Evolutionary conservation across 2,329 filamentous ascomycete species (phyloP), one percentile per base, ranked within the genome.

Genomic region (Fusarium oxysporum): DNA sequence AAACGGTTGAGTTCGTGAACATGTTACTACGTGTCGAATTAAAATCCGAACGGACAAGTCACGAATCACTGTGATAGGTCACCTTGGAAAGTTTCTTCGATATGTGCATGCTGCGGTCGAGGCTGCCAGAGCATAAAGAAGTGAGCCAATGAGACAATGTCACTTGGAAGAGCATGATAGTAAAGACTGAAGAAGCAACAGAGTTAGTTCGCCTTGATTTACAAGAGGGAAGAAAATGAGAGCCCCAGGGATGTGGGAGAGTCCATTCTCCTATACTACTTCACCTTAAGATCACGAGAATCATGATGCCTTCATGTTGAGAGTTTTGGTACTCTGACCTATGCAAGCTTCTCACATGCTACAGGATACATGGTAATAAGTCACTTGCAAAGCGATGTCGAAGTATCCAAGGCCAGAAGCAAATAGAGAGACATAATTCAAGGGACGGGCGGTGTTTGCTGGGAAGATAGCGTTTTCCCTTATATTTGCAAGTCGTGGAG

Each of bases 351-450:
- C 5, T 17, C 33, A 28, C 13, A 28, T 17, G 7, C 21, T 12
- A 17, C 13, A 17, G 10, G n/a, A 13, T 0, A 1, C 19, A n/a
- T 1, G 10, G 14, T 6, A 9, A n/a, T 3, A 23, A 54, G 19
- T 3, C 19, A 17, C 23, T 4, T 1, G 3, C 2, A 21, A 53
- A 2, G 19, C 1, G 2, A 38, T 2, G 2, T 8, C 11, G 8
- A 23, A 13, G n/a, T 0, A 33, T 23, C 8, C 9, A 8, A 2
- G 2, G 14, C n/a, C 19, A 10, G 8, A 19, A 33, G n/a, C 8
- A 13, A 33, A 7, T 33, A 4, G 2, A 23, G 28, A 32, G 28
- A 9, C 10, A 9, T 10, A 28, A 8, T 30, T 28, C 12, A 19
- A 21, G 10, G 9, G 7, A 1, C 17, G 9, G 6, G 19, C 19